phyloP scores from a whole-genome alignment of 148 eudicot species.

The Silene uniflora region DNA sequence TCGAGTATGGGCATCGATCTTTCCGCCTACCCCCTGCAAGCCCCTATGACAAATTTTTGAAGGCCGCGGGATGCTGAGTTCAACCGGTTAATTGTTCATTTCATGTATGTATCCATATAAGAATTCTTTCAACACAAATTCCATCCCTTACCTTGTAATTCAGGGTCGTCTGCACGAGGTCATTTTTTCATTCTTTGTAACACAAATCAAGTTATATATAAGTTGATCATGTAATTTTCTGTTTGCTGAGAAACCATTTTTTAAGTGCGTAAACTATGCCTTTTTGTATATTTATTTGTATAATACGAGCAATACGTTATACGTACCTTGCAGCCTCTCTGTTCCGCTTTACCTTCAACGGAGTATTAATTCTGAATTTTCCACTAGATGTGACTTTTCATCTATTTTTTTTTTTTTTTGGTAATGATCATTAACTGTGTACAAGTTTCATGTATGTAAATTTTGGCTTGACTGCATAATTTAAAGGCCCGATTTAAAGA shows the following conservation, averaged over 20 bases:
- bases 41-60: conserved; percentile 83
- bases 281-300: background rate
- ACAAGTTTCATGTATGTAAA: too few relatives aligned
- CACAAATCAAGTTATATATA: conserved; percentile 12
- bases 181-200: conserved; percentile 38
- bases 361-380: too few relatives aligned
- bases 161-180: conserved; percentile 7
- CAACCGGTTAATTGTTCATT: conserved; percentile 28
- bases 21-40: conserved; percentile 85
- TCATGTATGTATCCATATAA: conserved; percentile 26
- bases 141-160: background rate
- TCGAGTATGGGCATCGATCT: conserved; percentile 51
- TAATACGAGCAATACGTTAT: background rate
- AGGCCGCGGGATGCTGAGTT: conserved; percentile 73
- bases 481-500: too few relatives aligned
- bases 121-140: background rate
- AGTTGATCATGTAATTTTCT: background rate
- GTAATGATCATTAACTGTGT: too few relatives aligned
- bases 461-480: too few relatives aligned
- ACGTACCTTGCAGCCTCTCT: background rate
- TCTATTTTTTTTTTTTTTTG: too few relatives aligned
- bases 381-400: too few relatives aligned
- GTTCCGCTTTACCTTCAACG: background rate
- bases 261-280: background rate
- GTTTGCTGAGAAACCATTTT: background rate